These are phyloP conservation scores for Lepidium aucheri DNA, from an alignment of 345 rosid genomes.

Conservation along the genomic window DNA sequence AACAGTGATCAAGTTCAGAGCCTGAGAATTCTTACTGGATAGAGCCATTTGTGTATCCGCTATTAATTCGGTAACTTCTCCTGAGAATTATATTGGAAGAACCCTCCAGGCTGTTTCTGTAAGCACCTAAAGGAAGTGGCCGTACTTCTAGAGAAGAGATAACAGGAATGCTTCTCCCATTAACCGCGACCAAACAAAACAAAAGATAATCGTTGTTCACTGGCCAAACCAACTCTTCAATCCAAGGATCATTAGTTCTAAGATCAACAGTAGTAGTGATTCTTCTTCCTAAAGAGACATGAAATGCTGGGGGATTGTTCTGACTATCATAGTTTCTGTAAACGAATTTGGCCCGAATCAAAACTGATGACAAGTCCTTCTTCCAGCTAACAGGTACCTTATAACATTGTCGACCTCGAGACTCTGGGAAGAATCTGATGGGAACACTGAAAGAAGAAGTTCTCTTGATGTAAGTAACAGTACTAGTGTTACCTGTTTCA, in stretches of 20 bases:
- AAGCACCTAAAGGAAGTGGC: constrained; percentile 72
- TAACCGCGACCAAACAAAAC: constrained; percentile 49
- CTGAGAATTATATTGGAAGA: constrained; percentile 38
- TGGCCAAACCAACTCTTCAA: constrained; percentile 67
- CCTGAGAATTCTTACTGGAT: constrained; percentile 34
- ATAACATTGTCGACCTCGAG: constrained; percentile 43
- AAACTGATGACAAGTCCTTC: constrained; percentile 47
- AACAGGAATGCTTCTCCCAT: constrained; percentile 52
- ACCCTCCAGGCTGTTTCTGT: constrained; percentile 39
- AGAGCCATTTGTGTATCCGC: constrained; percentile 58
- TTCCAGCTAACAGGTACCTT: constrained; percentile 37
- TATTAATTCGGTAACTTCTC: constrained; percentile 54
- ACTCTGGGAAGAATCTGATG: constrained; percentile 58
- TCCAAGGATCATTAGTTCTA: constrained; percentile 62
- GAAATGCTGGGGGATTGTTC: constrained; percentile 58
- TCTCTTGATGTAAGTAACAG: constrained; percentile 29
- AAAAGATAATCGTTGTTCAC: constrained; percentile 37
- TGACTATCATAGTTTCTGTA: constrained; percentile 71
- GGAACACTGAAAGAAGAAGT: constrained; percentile 31
- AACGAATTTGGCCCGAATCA: constrained; percentile 63
- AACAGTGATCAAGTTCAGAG: not conserved
- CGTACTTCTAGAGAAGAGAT: constrained; percentile 75
- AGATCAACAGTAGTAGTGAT: constrained; percentile 52
- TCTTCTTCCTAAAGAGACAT: constrained; percentile 64
- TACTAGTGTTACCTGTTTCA: constrained; percentile 49